Base-by-base conservation (phyloP, 2,329 filamentous ascomycete species). In the Ambrosiella xylebori region DNA sequence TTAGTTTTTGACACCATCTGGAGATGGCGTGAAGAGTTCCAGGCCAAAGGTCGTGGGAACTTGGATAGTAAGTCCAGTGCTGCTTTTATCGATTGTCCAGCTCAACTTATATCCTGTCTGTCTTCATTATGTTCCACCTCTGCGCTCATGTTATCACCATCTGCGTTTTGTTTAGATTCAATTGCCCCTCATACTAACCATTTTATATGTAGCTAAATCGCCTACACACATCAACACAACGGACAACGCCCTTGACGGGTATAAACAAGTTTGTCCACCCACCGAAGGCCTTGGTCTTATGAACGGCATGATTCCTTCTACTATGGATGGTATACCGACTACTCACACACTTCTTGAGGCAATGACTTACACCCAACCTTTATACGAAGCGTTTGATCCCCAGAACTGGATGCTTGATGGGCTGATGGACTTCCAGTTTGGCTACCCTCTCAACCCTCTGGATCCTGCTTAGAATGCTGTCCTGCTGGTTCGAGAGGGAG, bases 331-430 rank as follows among this genome's bases (percentile, higher is more conserved):
- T 12, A 63, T 67, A 2, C 64, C 68, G 3, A 70, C 69, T 35
- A 68, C 73, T 17, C 74, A 71, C 63, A 72, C 70, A 64, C 73
- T 79, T 66, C 71, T 79, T 56, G 69, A 69, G 35, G 71, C 72
- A 37, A 69, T 80, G 62, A 75, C 37, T 63, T 84, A 86, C 62
- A 76, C 79, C 63, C 78, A 86, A 58, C 79, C 80, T 8, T 85
- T 82, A 64, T 89, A 89, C 68, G 87, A 95, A 68, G 88, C 94
- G 61, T 95, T 95, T 66, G 89, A 95, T 70, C 88, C 90, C 0
- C 77, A 95, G 65, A 88, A 91, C 68, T 96, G 90, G 90, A 88
- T 95, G 75, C 74, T 96, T 61, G 90, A 96, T 68, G 87, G 87
- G 12, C 75, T 91, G 39, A 75, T 93, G 61, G 86, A 90, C 66